Conservation (phyloP, 2,329 filamentous ascomycete species). For the Aureobasidium uvarum region DNA sequence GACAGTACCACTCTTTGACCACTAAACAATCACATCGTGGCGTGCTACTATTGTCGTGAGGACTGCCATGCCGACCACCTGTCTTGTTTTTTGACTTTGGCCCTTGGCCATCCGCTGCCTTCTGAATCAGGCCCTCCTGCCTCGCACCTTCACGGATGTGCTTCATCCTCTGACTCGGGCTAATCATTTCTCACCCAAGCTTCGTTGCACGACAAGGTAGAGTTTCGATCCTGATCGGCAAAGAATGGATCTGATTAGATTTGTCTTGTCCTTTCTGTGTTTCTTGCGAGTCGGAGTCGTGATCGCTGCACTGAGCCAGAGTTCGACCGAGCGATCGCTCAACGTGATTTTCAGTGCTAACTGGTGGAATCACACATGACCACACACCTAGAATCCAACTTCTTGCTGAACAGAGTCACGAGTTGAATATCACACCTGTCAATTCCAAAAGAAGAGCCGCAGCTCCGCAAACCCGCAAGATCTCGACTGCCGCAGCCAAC, state of each 20-base stretch:
- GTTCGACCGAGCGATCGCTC: not conserved
- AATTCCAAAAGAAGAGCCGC: slow-evolving; percentile 3
- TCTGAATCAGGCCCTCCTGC: slow-evolving; percentile 13
- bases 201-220: not conserved
- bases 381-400: not conserved
- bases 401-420: not conserved
- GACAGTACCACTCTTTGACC: slow-evolving; percentile 2
- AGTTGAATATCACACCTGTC: not conserved
- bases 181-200: not conserved
- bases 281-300: slow-evolving; percentile 2
- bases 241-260: slow-evolving; percentile 17
- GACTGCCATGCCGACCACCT: not conserved
- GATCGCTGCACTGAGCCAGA: not conserved
- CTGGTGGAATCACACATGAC: not conserved
- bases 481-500: slow-evolving; percentile 8
- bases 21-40: not conserved
- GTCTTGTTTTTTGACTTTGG: not conserved
- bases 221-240: not conserved
- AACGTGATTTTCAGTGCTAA: not conserved
- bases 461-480: not conserved
- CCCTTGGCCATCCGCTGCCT: not conserved
- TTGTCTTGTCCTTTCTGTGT: not conserved
- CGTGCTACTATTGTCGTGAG: slow-evolving; percentile 1
- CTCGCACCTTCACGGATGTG: not conserved
- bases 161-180: not conserved